A percentile compares a stretch with the other conserved stretches of the same genome.
Conservation (phyloP, 345 rosid species). For the Brassica incana region DNA sequence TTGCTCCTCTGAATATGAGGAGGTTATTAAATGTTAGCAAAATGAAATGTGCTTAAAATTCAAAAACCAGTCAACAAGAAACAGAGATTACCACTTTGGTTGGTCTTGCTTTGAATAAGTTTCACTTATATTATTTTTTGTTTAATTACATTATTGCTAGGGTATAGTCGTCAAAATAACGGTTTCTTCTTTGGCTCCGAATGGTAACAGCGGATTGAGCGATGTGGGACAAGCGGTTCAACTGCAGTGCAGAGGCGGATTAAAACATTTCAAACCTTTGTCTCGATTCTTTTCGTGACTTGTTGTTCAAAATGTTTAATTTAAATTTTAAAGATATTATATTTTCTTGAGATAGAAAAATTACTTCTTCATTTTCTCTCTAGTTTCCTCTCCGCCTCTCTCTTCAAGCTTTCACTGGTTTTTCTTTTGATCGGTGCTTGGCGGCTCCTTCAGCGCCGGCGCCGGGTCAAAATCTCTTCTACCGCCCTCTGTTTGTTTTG, state of each 20-base stretch:
- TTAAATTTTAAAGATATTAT: background rate
- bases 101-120: background rate
- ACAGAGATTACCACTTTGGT: background rate
- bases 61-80: constrained; percentile 17
- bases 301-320: constrained; percentile 6
- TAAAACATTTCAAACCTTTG: background rate
- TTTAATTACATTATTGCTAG: background rate
- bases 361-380: constrained; percentile 8
- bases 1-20: constrained; percentile 4
- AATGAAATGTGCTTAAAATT: background rate
- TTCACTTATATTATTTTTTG: background rate
- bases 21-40: background rate
- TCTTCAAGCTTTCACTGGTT: too few relatives aligned
- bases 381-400: too few relatives aligned
- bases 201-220: too few relatives aligned
- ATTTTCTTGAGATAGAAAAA: constrained; percentile 19
- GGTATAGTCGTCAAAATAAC: background rate
- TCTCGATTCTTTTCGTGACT: constrained; percentile 23
- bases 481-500: too few relatives aligned
- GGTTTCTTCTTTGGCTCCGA: constrained; percentile 15
- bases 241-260: too few relatives aligned
- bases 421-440: too few relatives aligned
- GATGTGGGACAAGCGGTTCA: too few relatives aligned
- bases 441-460: too few relatives aligned
- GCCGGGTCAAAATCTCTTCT: too few relatives aligned